Evolutionary conservation across 306 rosid species (phyloP).

Genomic region (Sesbania bispinosa): DNA sequence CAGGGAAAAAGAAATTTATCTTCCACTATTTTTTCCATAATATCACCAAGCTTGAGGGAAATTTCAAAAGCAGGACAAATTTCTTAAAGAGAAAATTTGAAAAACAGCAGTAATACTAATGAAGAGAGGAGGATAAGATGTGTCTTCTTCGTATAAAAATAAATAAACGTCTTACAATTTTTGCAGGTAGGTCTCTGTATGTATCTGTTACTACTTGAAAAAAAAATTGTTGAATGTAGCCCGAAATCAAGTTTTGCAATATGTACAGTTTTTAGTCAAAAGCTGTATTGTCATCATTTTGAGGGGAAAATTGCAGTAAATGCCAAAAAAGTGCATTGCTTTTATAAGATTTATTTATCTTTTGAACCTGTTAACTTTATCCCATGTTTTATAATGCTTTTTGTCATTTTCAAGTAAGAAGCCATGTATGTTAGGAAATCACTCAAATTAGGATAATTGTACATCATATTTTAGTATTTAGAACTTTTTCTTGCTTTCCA

Average conservation of each 20-base stretch:
- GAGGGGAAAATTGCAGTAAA: not conserved
- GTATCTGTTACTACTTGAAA: not conserved
- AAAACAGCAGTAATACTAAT: not conserved
- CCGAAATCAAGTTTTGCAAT: not conserved
- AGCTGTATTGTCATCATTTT: not conserved
- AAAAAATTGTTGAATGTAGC: not conserved
- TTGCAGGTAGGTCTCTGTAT: not conserved
- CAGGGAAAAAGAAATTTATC: not conserved
- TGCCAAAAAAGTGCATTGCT: not conserved
- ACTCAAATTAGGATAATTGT: not conserved
- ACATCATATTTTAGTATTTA: not conserved
- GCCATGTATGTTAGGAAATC: not conserved
- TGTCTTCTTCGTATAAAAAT: not conserved
- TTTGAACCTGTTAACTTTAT: not conserved
- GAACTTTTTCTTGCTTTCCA: not conserved
- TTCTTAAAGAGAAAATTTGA: not conserved
- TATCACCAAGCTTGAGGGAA: not conserved
- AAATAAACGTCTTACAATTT: not conserved
- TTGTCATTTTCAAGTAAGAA: conserved; percentile 8
- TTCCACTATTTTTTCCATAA: conserved; percentile 5
- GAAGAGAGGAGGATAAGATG: not conserved
- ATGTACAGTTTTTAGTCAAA: conserved; percentile 11
- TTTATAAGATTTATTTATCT: conserved; percentile 10
- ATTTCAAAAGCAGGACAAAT: not conserved
- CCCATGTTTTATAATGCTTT: not conserved